These are phyloP conservation scores for Rachicladosporium sp. DNA, from an alignment of 2,329 filamentous ascomycete species.

Conservation along the genomic window DNA sequence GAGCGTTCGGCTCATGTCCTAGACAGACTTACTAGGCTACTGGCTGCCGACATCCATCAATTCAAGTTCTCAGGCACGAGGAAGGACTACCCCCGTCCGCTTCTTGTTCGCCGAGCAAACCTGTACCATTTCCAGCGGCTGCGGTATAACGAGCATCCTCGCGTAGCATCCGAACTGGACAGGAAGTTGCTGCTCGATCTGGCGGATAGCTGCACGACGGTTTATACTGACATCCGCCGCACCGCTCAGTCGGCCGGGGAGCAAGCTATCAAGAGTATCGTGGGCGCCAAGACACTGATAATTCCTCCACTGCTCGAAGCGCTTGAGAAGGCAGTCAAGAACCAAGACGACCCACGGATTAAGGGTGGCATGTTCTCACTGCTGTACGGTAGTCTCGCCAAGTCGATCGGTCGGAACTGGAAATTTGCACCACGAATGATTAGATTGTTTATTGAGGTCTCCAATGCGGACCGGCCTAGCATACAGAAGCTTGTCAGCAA, in stretches of 20 bases:
- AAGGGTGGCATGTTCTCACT: slow-evolving; percentile 90
- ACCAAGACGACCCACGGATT: slow-evolving; percentile 77
- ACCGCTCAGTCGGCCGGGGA: slow-evolving; percentile 87
- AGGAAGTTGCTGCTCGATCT: slow-evolving; percentile 74
- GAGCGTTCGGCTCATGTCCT: slow-evolving; percentile 89
- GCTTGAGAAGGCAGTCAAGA: slow-evolving; percentile 64
- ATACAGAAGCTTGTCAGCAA: slow-evolving; percentile 79
- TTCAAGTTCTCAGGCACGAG: slow-evolving; percentile 90
- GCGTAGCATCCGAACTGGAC: slow-evolving; percentile 82
- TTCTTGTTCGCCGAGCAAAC: slow-evolving; percentile 86
- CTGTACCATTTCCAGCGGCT: slow-evolving; percentile 91
- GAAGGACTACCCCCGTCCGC: slow-evolving; percentile 81
- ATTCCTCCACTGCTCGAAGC: slow-evolving; percentile 76
- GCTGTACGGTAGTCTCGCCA: slow-evolving; percentile 75
- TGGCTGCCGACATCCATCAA: slow-evolving; percentile 74
- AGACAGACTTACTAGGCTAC: slow-evolving; percentile 72
- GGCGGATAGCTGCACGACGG: slow-evolving; percentile 75
- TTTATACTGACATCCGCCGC: slow-evolving; percentile 90
- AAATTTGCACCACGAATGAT: slow-evolving; percentile 85
- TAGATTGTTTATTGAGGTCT: slow-evolving; percentile 78
- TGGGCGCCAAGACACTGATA: slow-evolving; percentile 76
- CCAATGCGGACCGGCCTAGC: slow-evolving; percentile 81
- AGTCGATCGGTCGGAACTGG: slow-evolving; percentile 86
- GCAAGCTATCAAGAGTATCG: slow-evolving; percentile 80
- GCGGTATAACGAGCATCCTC: slow-evolving; percentile 80